Conservation (phyloP, 305 asterid genomes). For the Salvia sclarea region DNA sequence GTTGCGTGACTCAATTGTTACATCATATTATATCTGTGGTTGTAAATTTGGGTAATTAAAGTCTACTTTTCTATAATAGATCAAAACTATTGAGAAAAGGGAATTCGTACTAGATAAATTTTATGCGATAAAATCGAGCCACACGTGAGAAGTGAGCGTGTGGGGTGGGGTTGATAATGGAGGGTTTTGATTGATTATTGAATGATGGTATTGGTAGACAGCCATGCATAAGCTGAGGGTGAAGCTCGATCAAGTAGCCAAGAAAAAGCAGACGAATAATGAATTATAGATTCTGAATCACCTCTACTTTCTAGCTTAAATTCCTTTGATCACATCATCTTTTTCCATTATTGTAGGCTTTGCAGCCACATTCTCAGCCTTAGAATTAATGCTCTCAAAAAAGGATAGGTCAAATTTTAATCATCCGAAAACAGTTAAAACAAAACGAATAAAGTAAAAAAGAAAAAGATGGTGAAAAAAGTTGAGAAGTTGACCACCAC, state of each 20-base stretch:
- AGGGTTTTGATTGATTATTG: conserved; percentile 5
- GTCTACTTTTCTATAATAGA: too few relatives aligned
- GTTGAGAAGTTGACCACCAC: background rate
- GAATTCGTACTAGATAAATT: too few relatives aligned
- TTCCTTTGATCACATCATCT: conserved; percentile 20
- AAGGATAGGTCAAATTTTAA: background rate
- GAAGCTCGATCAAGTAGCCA: conserved; percentile 3
- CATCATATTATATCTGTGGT: too few relatives aligned
- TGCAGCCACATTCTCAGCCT: background rate
- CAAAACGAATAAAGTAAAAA: background rate
- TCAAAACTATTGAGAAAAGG: too few relatives aligned
- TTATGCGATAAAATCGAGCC: too few relatives aligned
- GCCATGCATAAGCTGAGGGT: conserved; percentile 21
- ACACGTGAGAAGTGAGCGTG: too few relatives aligned
- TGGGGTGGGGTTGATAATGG: background rate
- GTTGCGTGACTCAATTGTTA: too few relatives aligned
- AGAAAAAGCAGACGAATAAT: conserved; percentile 6
- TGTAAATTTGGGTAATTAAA: too few relatives aligned
- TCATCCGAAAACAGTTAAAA: background rate
- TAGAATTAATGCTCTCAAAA: too few relatives aligned
- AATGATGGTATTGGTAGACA: conserved; percentile 20
- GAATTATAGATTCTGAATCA: conserved; percentile 12
- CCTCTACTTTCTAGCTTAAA: conserved; percentile 14
- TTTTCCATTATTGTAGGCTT: conserved; percentile 21
- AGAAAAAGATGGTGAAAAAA: background rate